Conservation (phyloP, 2,329 filamentous ascomycete species). For the Penicillium sclerotigenum region DNA sequence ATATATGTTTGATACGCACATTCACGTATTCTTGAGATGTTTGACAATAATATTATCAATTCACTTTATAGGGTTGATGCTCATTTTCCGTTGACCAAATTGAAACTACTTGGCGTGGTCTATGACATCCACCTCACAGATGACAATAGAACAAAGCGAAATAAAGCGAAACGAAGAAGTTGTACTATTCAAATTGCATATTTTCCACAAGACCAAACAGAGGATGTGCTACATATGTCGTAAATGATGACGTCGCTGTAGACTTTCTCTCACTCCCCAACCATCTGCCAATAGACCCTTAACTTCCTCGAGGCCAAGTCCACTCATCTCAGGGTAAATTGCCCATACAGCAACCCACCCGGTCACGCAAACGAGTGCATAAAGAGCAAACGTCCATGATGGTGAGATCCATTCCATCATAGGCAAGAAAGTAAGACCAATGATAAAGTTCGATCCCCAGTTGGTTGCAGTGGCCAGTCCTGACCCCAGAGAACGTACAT, state of each 20-base stretch:
- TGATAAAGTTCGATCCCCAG: constrained; percentile 81
- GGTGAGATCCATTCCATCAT: constrained; percentile 76
- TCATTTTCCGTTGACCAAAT: background rate
- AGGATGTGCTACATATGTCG: background rate
- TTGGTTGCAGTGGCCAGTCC: constrained; percentile 69
- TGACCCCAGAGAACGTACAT: constrained; percentile 61
- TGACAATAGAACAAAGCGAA: background rate
- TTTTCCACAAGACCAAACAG: background rate
- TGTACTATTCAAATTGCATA: background rate
- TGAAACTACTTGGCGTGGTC: background rate
- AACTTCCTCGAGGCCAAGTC: constrained; percentile 76
- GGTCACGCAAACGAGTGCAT: constrained; percentile 63
- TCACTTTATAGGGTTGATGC: background rate
- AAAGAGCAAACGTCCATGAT: constrained; percentile 75
- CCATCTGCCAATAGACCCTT: constrained; percentile 66
- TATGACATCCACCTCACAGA: background rate
- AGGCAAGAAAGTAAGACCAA: constrained; percentile 83
- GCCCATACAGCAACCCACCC: constrained; percentile 68
- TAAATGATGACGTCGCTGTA: constrained; percentile 16
- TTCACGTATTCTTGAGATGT: background rate
- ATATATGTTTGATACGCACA: background rate
- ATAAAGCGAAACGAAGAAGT: background rate
- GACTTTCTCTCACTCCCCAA: constrained; percentile 64
- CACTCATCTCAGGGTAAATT: constrained; percentile 84
- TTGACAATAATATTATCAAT: background rate